Conservation (phyloP, 345 rosid genomes). For the Salix purpurea region DNA sequence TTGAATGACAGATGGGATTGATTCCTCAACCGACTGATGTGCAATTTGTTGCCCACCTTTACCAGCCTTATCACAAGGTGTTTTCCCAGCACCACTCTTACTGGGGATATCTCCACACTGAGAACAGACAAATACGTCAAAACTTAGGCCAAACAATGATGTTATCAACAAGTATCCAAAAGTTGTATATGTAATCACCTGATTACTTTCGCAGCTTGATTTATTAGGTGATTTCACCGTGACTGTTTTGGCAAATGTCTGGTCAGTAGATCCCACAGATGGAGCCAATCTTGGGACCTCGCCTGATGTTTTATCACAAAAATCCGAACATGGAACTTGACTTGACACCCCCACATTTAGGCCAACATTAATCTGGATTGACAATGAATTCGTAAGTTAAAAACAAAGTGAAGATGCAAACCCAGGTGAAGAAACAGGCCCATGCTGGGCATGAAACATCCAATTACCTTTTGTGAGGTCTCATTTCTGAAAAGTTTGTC, state of each 20-base stretch:
- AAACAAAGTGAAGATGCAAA: constrained; percentile 3
- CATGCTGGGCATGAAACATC: constrained; percentile 5
- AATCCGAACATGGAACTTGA: background rate
- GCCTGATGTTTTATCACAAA: background rate
- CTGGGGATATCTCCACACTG: constrained; percentile 29
- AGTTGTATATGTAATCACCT: constrained; percentile 19
- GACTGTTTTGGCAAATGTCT: constrained; percentile 2
- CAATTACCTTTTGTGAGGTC: constrained; percentile 41
- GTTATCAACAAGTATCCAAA: background rate
- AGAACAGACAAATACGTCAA: constrained; percentile 26
- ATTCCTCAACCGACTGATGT: constrained; percentile 10
- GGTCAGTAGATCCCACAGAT: constrained; percentile 3
- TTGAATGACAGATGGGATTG: constrained; percentile 9
- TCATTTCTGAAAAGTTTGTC: constrained; percentile 11
- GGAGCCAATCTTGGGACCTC: background rate
- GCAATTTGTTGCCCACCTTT: constrained; percentile 19
- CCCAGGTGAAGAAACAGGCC: background rate
- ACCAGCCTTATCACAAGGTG: constrained; percentile 22
- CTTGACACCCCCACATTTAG: constrained; percentile 13
- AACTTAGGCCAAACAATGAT: constrained; percentile 2
- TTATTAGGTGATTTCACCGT: constrained; percentile 10
- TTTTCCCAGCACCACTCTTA: constrained; percentile 15
- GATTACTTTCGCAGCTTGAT: constrained; percentile 17
- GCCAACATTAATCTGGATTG: constrained; percentile 30
- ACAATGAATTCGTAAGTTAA: constrained; percentile 18